Percentiles rank a stretch among this genome's conserved stretches.
phyloP scores from a whole-genome alignment of 1,284 basidiomycete species.

The Sporisorium scitamineum region DNA sequence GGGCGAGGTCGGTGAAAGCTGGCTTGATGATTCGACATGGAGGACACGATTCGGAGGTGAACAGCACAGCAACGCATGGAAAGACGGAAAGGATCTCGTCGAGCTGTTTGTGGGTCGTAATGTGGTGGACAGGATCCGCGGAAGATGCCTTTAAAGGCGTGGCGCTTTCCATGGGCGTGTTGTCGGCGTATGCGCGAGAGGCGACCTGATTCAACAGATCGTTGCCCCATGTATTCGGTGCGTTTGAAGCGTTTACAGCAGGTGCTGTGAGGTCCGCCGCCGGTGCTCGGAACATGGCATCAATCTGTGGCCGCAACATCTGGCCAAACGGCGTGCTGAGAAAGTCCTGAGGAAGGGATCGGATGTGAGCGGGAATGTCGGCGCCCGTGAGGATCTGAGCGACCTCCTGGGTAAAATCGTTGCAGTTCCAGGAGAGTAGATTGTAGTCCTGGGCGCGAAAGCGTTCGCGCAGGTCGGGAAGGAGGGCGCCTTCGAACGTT shows the following conservation, averaged over 20 bases:
- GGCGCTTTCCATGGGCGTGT: slow-evolving; percentile 66
- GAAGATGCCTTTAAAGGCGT: slow-evolving; percentile 74
- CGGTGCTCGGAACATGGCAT: slow-evolving; percentile 69
- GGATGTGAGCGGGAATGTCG: slow-evolving; percentile 65
- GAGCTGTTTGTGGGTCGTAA: slow-evolving; percentile 37
- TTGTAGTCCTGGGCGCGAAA: slow-evolving; percentile 85
- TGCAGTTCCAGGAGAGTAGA: slow-evolving; percentile 75
- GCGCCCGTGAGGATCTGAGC: slow-evolving; percentile 64
- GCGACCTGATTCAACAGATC: slow-evolving; percentile 71
- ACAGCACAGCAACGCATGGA: slow-evolving; percentile 77
- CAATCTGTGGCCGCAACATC: slow-evolving; percentile 86
- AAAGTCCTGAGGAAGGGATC: slow-evolving; percentile 79
- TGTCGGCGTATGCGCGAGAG: slow-evolving; percentile 71
- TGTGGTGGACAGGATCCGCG: slow-evolving; percentile 72
- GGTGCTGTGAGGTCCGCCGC: slow-evolving; percentile 11
- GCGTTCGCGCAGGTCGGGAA: slow-evolving; percentile 78
- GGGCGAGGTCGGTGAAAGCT: slow-evolving; percentile 75
- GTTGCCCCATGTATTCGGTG: slow-evolving; percentile 4
- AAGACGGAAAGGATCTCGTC: slow-evolving; percentile 43
- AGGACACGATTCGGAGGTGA: slow-evolving; percentile 76
- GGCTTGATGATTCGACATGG: slow-evolving; percentile 78
- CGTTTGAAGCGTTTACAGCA: not conserved
- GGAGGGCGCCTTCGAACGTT: slow-evolving; percentile 81
- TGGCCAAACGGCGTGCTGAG: slow-evolving; percentile 89
- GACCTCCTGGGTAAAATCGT: slow-evolving; percentile 80